Evolutionary conservation across 768 basidiomycete species (phyloP).

Genomic region (Mycena albidolilacea): DNA sequence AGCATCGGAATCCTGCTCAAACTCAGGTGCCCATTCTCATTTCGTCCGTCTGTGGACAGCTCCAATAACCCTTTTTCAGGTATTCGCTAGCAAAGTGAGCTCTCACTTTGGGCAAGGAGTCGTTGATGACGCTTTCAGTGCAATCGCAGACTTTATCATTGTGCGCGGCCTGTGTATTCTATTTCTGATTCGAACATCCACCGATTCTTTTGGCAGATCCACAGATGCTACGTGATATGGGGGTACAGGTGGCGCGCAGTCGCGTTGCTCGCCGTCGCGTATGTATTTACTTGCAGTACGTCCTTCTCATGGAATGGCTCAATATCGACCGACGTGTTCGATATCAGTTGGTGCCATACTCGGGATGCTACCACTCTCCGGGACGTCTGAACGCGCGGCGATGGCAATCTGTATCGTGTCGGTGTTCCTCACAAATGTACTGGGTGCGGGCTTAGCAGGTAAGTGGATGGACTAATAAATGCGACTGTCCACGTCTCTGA

Average conservation of each 20-base stretch:
- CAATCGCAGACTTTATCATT: slow-evolving; percentile 24
- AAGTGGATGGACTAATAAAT: neutral
- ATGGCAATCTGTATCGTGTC: slow-evolving; percentile 13
- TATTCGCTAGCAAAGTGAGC: slow-evolving; percentile 23
- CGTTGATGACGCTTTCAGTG: neutral
- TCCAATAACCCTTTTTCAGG: neutral
- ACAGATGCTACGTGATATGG: slow-evolving; percentile 16
- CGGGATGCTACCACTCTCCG: slow-evolving; percentile 11
- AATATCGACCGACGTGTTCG: neutral
- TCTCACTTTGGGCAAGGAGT: neutral
- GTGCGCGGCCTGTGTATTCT: neutral
- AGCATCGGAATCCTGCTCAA: slow-evolving; percentile 11
- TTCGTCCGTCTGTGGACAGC: too few relatives aligned
- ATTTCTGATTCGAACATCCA: neutral
- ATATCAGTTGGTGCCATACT: slow-evolving; percentile 9
- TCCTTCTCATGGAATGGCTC: neutral
- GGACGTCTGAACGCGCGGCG: neutral
- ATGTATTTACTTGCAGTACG: slow-evolving; percentile 1
- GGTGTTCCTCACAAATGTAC: slow-evolving; percentile 17
- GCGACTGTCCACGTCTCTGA: neutral
- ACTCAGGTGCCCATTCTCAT: neutral
- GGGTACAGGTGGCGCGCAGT: slow-evolving; percentile 1
- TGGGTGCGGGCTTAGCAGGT: slow-evolving; percentile 12
- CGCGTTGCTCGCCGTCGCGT: slow-evolving; percentile 6
- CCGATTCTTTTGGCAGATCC: slow-evolving; percentile 1